These are phyloP conservation scores for Alternaria sp. DNA, from an alignment of 2,329 filamentous ascomycete species.

Conservation along the genomic window DNA sequence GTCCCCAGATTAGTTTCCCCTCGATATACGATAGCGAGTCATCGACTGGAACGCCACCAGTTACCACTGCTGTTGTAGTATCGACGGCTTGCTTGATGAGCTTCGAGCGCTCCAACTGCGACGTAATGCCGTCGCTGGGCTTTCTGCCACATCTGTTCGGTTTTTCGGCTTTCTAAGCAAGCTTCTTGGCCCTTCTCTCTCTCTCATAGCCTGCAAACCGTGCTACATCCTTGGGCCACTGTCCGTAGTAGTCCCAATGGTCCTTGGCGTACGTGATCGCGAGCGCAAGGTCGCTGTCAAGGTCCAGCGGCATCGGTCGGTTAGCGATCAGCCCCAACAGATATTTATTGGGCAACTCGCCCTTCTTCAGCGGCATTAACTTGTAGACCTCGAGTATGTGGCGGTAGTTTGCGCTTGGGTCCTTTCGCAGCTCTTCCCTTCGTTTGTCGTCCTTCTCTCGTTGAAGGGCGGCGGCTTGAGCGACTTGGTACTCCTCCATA, in stretches of 20 bases:
- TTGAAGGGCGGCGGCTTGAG: neutral
- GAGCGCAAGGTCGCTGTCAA: constrained; percentile 13
- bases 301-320: constrained; percentile 11
- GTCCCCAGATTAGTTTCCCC: constrained; percentile 35
- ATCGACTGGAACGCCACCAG: constrained; percentile 48
- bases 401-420: constrained; percentile 16
- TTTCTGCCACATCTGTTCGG: neutral
- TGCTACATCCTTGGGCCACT: constrained; percentile 6
- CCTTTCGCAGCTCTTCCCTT: constrained; percentile 10
- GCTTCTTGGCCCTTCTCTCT: neutral
- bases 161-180: neutral
- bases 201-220: neutral
- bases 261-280: constrained; percentile 23
- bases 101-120: constrained; percentile 74
- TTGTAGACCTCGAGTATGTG: constrained; percentile 16
- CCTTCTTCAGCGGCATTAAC: neutral
- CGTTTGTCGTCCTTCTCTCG: constrained; percentile 5
- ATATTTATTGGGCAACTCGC: constrained; percentile 9
- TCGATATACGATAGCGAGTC: constrained; percentile 45
- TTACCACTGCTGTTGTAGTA: constrained; percentile 49
- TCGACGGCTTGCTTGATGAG: constrained; percentile 68
- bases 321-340: constrained; percentile 18
- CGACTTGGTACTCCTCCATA: neutral
- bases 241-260: constrained; percentile 19
- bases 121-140: constrained; percentile 85